These are phyloP conservation scores for Penicilliopsis zonata DNA, from an alignment of 495 filamentous ascomycete genomes.

Conservation along the genomic window DNA sequence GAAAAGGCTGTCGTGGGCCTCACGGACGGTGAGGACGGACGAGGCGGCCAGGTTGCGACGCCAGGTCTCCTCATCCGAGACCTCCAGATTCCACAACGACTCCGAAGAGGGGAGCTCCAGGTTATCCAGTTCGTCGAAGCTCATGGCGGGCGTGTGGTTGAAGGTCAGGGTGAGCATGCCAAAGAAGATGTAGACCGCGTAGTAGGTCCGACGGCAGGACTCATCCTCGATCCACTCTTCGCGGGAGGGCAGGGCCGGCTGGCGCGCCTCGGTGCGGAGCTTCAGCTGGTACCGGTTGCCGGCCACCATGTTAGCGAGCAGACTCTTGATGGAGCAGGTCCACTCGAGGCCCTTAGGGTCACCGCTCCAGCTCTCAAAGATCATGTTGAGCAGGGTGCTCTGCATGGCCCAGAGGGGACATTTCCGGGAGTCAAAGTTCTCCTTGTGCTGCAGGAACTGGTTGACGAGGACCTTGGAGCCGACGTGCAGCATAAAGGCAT, in stretches of 20 bases:
- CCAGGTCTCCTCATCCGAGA: constrained; percentile 72
- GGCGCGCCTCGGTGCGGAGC: constrained; percentile 78
- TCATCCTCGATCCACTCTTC: constrained; percentile 97
- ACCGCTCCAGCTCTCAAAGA: constrained; percentile 98
- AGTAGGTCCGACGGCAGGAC: constrained; percentile 92
- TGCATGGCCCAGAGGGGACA: constrained; percentile 98
- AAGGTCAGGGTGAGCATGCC: constrained; percentile 90
- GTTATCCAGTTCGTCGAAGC: constrained; percentile 94
- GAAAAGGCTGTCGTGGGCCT: constrained; percentile 90
- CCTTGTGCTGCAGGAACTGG: constrained; percentile 94
- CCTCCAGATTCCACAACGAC: constrained; percentile 83
- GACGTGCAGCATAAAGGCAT: constrained; percentile 93
- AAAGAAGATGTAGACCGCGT: constrained; percentile 99
- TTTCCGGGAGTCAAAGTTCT: constrained; percentile 97
- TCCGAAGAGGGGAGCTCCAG: constrained; percentile 88
- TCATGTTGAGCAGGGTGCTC: constrained; percentile 91
- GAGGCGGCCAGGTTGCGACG: constrained; percentile 59
- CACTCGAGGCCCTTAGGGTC: constrained; percentile 96
- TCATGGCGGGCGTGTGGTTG: constrained; percentile 95
- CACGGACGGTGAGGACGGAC: constrained; percentile 71
- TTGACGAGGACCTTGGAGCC: constrained; percentile 94
- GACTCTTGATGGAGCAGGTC: constrained; percentile 96
- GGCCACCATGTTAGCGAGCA: constrained; percentile 96
- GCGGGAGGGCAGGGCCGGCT: constrained; percentile 60
- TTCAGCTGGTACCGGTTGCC: constrained; percentile 95